Conservation (phyloP, 345 rosid species). For the Sonneratia alba region DNA sequence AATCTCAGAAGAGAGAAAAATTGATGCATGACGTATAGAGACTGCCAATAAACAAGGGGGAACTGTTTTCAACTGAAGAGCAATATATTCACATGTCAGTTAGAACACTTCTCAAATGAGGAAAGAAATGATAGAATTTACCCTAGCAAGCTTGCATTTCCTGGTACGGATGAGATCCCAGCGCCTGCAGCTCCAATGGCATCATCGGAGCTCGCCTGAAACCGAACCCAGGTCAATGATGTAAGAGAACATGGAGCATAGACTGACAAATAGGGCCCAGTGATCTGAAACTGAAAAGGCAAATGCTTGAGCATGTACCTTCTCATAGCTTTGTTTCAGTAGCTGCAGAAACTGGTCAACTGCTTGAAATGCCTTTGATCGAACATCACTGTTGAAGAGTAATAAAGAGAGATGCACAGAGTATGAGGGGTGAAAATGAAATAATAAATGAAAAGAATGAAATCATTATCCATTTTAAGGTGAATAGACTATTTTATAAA, state of each 20-base stretch:
- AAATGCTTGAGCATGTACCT: constrained; percentile 29
- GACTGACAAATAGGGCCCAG: not conserved
- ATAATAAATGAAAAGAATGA: not conserved
- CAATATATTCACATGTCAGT: not conserved
- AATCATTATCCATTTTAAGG: not conserved
- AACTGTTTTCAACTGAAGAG: not conserved
- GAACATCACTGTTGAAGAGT: constrained; percentile 65
- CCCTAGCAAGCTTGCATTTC: constrained; percentile 88
- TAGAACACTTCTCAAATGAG: not conserved
- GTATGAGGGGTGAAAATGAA: not conserved
- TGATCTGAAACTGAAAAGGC: not conserved
- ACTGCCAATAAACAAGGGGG: not conserved
- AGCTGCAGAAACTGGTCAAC: constrained; percentile 86
- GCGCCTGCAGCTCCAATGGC: constrained; percentile 26
- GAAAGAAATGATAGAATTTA: constrained; percentile 23
- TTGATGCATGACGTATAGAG: not conserved
- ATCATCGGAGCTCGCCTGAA: constrained; percentile 53
- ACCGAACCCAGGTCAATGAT: not conserved
- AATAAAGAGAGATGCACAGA: constrained; percentile 1
- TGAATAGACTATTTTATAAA: not conserved
- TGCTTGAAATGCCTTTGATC: constrained; percentile 89
- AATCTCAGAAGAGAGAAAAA: not conserved
- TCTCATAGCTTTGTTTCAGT: constrained; percentile 69
- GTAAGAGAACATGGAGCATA: not conserved
- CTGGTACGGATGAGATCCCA: constrained; percentile 71